Evolutionary conservation across 768 basidiomycete species (phyloP).

Genomic region (Lentinus brumalis): DNA sequence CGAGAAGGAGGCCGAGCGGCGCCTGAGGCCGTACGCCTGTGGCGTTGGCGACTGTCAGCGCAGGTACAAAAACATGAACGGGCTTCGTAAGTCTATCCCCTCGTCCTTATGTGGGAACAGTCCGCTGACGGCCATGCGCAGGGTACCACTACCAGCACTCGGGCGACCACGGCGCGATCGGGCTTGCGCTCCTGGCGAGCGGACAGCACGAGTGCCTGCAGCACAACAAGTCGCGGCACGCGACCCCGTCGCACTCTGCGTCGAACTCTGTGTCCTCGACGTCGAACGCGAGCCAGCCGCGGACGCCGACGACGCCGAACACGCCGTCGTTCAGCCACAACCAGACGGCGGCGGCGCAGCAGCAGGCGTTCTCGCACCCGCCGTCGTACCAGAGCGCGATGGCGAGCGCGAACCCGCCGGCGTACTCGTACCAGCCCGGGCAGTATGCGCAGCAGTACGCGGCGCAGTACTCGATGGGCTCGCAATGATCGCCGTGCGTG

Average conservation of each 20-base stretch:
- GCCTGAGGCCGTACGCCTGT: conserved; percentile 85
- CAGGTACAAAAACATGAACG: conserved; percentile 99
- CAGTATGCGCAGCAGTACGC: conserved; percentile 5
- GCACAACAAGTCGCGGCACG: conserved; percentile 30
- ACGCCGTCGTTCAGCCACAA: conserved; percentile 7
- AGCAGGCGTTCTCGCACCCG: conserved; percentile 13
- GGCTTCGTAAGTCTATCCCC: conserved; percentile 51
- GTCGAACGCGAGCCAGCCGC: neutral
- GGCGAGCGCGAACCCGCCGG: conserved; percentile 11
- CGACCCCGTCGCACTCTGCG: conserved; percentile 23
- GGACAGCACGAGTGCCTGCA: conserved; percentile 63
- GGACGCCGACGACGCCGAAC: conserved; percentile 10
- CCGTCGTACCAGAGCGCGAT: conserved; percentile 13
- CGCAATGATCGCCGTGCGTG: conserved; percentile 6
- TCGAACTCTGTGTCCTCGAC: conserved; percentile 13
- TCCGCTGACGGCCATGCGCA: conserved; percentile 21
- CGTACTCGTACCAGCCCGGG: conserved; percentile 13
- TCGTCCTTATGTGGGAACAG: conserved; percentile 1
- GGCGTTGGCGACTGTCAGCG: conserved; percentile 84
- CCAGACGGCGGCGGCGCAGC: neutral
- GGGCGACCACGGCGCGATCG: conserved; percentile 91
- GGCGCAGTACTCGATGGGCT: conserved; percentile 6
- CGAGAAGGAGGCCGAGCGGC: conserved; percentile 82
- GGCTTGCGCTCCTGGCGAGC: conserved; percentile 78
- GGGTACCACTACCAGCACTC: conserved; percentile 95